Evolutionary conservation across 768 basidiomycete species (phyloP).

Genomic region (Psilocybe cubensis): DNA sequence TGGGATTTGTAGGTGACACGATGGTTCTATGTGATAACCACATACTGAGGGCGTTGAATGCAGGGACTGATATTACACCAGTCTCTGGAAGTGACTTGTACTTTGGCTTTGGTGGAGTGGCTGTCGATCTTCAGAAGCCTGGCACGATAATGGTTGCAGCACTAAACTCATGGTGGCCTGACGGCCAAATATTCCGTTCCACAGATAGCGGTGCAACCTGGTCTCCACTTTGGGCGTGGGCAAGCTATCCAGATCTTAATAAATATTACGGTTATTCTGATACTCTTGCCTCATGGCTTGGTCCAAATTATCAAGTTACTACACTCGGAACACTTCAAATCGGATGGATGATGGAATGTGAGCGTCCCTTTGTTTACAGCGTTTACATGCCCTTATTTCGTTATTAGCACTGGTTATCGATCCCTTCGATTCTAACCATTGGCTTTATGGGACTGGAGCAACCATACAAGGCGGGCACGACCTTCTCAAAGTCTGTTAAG

Average conservation of each 20-base stretch:
- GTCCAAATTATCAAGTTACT: slow-evolving; percentile 48
- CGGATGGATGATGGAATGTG: slow-evolving; percentile 76
- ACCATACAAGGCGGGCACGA: slow-evolving; percentile 67
- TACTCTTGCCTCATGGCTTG: slow-evolving; percentile 62
- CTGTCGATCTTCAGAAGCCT: slow-evolving; percentile 61
- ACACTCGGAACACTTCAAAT: slow-evolving; percentile 51
- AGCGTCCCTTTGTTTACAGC: slow-evolving; percentile 1
- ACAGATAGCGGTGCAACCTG: slow-evolving; percentile 61
- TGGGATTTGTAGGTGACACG: slow-evolving; percentile 40
- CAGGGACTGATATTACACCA: slow-evolving; percentile 67
- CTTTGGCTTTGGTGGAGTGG: slow-evolving; percentile 66
- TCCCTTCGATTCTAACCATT: slow-evolving; percentile 71
- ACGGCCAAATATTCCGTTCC: slow-evolving; percentile 67
- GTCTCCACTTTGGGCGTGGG: slow-evolving; percentile 63
- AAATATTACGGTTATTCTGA: slow-evolving; percentile 61
- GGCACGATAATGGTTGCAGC: slow-evolving; percentile 73
- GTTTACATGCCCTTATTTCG: background rate
- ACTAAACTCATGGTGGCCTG: slow-evolving; percentile 67
- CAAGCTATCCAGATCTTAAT: slow-evolving; percentile 45
- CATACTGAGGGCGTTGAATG: background rate
- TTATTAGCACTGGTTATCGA: slow-evolving; percentile 54
- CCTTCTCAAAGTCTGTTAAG: slow-evolving; percentile 38
- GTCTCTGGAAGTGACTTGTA: slow-evolving; percentile 59
- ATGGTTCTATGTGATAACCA: background rate
- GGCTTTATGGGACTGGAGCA: slow-evolving; percentile 71